Conservation (phyloP, 2,329 filamentous ascomycete genomes). For the Eutypella sp. region DNA sequence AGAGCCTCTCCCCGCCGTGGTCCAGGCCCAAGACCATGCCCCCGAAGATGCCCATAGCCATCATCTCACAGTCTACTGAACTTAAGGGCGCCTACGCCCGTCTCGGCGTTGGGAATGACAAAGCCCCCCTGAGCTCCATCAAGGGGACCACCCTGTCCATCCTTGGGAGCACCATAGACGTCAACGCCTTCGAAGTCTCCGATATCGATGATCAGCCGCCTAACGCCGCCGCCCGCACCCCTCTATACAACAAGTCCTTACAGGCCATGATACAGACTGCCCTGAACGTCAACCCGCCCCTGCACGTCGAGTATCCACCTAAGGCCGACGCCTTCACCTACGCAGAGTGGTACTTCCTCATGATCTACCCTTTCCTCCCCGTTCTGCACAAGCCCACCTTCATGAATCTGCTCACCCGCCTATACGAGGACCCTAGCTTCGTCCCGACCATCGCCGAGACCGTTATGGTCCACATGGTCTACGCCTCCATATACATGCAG, state of each 20-base stretch:
- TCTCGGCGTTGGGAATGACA: slow-evolving; percentile 59
- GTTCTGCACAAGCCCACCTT: slow-evolving; percentile 74
- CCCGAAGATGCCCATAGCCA: slow-evolving; percentile 21
- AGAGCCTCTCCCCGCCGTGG: slow-evolving; percentile 30
- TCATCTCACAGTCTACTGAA: slow-evolving; percentile 20
- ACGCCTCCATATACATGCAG: slow-evolving; percentile 74
- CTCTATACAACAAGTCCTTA: slow-evolving; percentile 66
- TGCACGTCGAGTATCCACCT: slow-evolving; percentile 56
- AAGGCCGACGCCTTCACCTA: slow-evolving; percentile 63
- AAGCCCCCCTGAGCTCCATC: slow-evolving; percentile 64
- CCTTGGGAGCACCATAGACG: slow-evolving; percentile 74
- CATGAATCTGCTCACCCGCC: slow-evolving; percentile 57
- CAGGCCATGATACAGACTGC: slow-evolving; percentile 63
- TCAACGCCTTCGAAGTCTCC: slow-evolving; percentile 63
- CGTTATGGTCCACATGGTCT: slow-evolving; percentile 72
- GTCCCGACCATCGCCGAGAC: slow-evolving; percentile 58
- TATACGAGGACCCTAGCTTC: slow-evolving; percentile 67
- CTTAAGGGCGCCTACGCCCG: slow-evolving; percentile 55
- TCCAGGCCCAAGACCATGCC: slow-evolving; percentile 16
- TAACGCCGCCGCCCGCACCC: slow-evolving; percentile 35
- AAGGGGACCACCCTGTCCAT: slow-evolving; percentile 73
- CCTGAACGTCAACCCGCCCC: slow-evolving; percentile 54
- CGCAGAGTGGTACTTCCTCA: slow-evolving; percentile 70
- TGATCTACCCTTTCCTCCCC: slow-evolving; percentile 67
- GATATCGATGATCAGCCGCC: slow-evolving; percentile 59